Base-by-base conservation (phyloP, 495 filamentous ascomycete species). In the Tuber aestivum region DNA sequence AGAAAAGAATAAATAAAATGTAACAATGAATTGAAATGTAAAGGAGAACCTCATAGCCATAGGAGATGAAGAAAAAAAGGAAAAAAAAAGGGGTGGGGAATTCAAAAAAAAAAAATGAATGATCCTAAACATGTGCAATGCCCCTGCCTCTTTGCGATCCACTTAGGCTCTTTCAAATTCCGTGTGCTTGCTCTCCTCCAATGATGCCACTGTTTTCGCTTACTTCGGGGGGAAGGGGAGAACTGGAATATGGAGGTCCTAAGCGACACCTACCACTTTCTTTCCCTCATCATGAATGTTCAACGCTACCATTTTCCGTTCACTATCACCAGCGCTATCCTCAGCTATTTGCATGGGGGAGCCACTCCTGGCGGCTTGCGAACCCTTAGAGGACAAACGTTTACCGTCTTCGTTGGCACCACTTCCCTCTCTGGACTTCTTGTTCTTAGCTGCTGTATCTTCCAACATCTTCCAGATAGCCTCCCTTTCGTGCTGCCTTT, bases 391-490 rank as follows among this genome's bases (percentile, higher is more conserved):
- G 70, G 69, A 65, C 76, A 75, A 76, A 48, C 45, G 78, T 76
- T 79, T 76, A 35, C 76, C 69, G 44, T 78, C 75, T 21, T 71
- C 80, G 42, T 40, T 70, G 32, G 56, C 38, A 50, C 82, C 81
- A 27, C 78, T 23, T 50, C 82, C 84, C n/a, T 79, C 83, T 44
- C 83, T 82, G 35, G 79, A 65, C 75, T 85, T 85, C 27, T 87
- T 88, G 75, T 91, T 91, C 85, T 73, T 89, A 86, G 75, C 90
- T 91, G 75, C 96, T 94, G 83, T 92, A 72, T 96, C 91, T 70
- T 90, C 86, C 38, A 99, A 87, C 78, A 90, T 89, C 41, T 94
- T 93, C 95, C 95, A 99, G 79, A 94, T 92, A 70, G 88, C 89
- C 81, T 94, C 88, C 74, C 95, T 90, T 61, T 88, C 86, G 77